Conservation (phyloP, 2,329 filamentous ascomycete genomes). For the Aaosphaeria arxii region DNA sequence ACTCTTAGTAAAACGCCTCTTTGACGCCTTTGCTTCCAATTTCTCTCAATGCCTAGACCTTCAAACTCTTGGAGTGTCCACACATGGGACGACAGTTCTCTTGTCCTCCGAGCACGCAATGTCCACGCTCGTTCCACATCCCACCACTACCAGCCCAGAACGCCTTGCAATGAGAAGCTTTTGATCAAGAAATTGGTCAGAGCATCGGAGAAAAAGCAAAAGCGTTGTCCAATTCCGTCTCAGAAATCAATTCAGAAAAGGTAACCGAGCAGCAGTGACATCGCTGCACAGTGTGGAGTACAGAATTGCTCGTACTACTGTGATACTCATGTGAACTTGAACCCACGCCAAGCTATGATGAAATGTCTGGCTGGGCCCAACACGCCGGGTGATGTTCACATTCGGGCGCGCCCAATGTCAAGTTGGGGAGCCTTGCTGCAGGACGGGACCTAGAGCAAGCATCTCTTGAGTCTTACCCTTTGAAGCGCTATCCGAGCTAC, state of each 20-base stretch:
- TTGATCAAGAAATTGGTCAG: neutral
- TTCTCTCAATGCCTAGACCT: conserved; percentile 20
- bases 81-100: conserved; percentile 16
- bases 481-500: neutral
- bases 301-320: neutral
- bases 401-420: too few species aligned
- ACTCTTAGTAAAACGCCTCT: conserved; percentile 1
- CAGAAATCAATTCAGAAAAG: conserved; percentile 1
- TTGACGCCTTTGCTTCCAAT: conserved; percentile 3
- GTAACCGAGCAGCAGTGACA: too few species aligned
- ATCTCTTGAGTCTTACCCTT: too few species aligned
- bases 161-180: neutral
- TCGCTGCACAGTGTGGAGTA: too few species aligned
- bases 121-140: conserved; percentile 7
- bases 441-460: too few species aligned
- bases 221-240: neutral
- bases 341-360: conserved; percentile 8
- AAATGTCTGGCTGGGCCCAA: neutral
- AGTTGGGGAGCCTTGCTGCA: too few species aligned
- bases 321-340: neutral
- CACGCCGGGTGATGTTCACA: too few species aligned
- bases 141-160: neutral
- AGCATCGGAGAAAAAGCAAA: neutral
- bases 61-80: conserved; percentile 21
- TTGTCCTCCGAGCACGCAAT: conserved; percentile 15